Evolutionary conservation across 2,329 filamentous ascomycete genomes (phyloP), one percentile per base, ranked within the genome.

Genomic region (Clonostachys rosea): DNA sequence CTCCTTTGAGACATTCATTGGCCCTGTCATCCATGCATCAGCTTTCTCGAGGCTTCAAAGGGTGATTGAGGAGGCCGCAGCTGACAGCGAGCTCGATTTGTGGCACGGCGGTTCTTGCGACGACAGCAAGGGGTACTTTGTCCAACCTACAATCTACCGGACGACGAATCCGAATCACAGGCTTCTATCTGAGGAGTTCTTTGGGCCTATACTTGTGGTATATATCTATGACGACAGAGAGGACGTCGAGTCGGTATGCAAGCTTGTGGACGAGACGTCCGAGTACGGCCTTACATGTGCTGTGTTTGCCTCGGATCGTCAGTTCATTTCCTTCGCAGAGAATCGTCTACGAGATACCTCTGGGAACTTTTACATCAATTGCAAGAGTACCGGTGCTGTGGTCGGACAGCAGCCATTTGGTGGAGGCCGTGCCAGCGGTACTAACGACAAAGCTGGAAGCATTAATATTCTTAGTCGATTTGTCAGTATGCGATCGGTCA

Each of bases 291-390:
- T 78, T 45, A 77, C 74, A 2, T 74, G 75, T 8, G 65, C 71
- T 5, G 65, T 78, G 42, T 78, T 78, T 55, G 73, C 74, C 37
- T 64, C 67, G 6, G 73, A 76, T 54, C 70, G 70, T 1, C 58
- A 57, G 12, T 75, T 71, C 9, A 68, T 77, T 35, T 68, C 71
- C 3, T 62, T 75, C 47, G 77, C 76, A 2, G 73, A 78, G 60
- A 67, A 75, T 20, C 64, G 64, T n/a, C 69, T 81, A 24, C 70
- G 75, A 41, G 75, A 79, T 55, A 65, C 75, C 13, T 76, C 76
- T 12, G 78, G 77, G 42, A 81, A 79, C 64, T 75, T 81, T 44
- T 81, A 81, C 57, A 65, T 78, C 47, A 81, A 81, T 60, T 78
- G 73, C 62, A 81, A 81, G 65, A 78, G 73, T 46, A 81, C 78